Conservation (phyloP, 805 yeast genomes). For the Candida xyloterini region DNA sequence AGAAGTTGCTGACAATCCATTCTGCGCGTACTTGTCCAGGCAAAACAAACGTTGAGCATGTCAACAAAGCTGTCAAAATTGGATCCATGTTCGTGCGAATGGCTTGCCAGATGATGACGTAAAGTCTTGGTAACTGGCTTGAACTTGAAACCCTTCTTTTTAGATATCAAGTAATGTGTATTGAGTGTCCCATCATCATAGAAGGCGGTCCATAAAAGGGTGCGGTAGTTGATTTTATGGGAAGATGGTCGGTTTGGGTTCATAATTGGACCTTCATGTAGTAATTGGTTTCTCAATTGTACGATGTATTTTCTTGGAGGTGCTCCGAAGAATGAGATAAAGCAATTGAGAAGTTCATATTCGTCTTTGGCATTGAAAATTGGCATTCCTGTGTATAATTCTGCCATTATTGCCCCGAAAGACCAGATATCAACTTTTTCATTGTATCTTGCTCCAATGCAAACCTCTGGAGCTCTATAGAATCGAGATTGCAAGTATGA, state of each 20-base stretch:
- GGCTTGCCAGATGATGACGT: constrained; percentile 13
- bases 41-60: constrained; percentile 31
- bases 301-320: constrained; percentile 42
- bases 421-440: constrained; percentile 83
- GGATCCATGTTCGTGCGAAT: constrained; percentile 1
- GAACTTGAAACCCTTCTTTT: constrained; percentile 19
- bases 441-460: constrained; percentile 61
- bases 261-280: constrained; percentile 35
- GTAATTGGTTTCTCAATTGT: constrained; percentile 38
- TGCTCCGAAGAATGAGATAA: constrained; percentile 44
- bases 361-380: constrained; percentile 50
- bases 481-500: constrained; percentile 63
- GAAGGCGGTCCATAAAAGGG: constrained; percentile 39
- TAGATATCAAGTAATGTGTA: constrained; percentile 16
- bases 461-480: constrained; percentile 77
- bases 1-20: constrained; percentile 28
- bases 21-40: constrained; percentile 37
- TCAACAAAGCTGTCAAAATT: constrained; percentile 23
- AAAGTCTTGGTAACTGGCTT: constrained; percentile 20
- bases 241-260: constrained; percentile 10
- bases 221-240: constrained; percentile 5
- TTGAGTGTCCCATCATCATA: constrained; percentile 29
- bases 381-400: constrained; percentile 60
- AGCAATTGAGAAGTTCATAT: constrained; percentile 42
- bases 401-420: constrained; percentile 88